Evolutionary conservation across 208 protist genomes (phyloP).

Genomic region (Polymyxa betae): DNA sequence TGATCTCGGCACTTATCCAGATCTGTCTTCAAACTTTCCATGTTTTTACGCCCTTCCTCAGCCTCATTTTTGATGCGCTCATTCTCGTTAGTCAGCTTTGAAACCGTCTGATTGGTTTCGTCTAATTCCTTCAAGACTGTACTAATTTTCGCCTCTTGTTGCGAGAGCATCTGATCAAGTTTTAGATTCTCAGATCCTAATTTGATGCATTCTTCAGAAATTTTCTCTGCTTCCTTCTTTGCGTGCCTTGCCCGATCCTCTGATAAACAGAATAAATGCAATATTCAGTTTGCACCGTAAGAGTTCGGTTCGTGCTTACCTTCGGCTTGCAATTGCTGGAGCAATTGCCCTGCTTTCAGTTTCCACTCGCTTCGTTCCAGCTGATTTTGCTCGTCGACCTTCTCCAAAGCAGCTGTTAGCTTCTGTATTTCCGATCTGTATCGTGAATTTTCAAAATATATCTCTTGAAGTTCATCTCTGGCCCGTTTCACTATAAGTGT

Average conservation of each 20-base stretch:
- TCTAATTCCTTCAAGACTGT: not conserved
- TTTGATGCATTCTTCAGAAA: conserved; percentile 17
- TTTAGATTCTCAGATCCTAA: conserved; percentile 16
- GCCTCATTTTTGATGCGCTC: not conserved
- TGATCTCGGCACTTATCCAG: not conserved
- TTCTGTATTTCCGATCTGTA: conserved; percentile 36
- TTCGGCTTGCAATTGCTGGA: conserved; percentile 39
- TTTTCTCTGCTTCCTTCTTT: not conserved
- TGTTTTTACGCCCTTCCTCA: not conserved
- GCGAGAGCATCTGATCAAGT: not conserved
- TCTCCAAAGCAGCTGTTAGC: not conserved
- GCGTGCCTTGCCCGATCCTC: not conserved
- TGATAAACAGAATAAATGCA: not conserved
- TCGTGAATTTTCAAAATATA: conserved; percentile 46
- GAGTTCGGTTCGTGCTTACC: not conserved
- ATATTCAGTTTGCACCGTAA: not conserved
- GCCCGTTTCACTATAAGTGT: conserved; percentile 7
- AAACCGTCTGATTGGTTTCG: not conserved
- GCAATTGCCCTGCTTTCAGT: conserved; percentile 43
- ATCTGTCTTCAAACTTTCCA: not conserved
- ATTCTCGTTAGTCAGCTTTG: not conserved
- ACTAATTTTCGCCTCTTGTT: not conserved
- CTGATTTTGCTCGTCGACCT: not conserved
- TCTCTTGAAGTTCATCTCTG: conserved; percentile 16
- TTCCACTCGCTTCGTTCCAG: conserved; percentile 8